Evolutionary conservation across 2,329 filamentous ascomycete genomes (phyloP), one percentile per base, ranked within the genome.

Genomic region (Blastomyces gilchristii): DNA sequence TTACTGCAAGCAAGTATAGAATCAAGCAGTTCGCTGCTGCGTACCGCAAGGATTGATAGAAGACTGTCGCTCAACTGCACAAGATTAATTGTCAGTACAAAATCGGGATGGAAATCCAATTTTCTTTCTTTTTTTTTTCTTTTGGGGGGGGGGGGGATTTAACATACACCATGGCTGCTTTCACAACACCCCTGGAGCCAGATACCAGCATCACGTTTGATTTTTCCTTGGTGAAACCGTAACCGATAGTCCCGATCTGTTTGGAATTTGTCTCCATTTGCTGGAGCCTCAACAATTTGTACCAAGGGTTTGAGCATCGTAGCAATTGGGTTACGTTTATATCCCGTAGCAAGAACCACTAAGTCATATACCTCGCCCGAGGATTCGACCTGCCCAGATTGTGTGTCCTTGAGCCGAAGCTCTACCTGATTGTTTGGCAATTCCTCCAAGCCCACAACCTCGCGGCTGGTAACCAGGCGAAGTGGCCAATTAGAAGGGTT

Each of bases 171-270:
- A 75, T 97, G 93, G 43, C 91, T 96, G 65, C 82, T 85, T 79
- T 97, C 92, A 73, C 91, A 95, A 78, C 92, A 97, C 41, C 93
- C 93, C 75, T 97, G 94, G 69, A 97, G 80, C 88, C 90, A 97
- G 64, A 97, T 81, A 3, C 92, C 92, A 16, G 90, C 88, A 54
- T 87, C 85, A 0, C 81, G 72, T n/a, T 85, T 82, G 43, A 97
- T 87, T 58, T 83, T 81, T 39, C 83, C 86, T 1, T 83, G 78
- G 58, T 83, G 81, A 72, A 95, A 91, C 64, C 86, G 79, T 58
- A 97, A 84, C 60, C 82, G 82, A 75, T 97, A 97, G 73, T 97
- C 85, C 61, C 93, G 83, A 41, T 81, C 81, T 1, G 96, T 89
- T 18, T 81, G 80, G 77, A 59, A 65, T 22, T 64, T 57, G n/a